Evolutionary conservation across 140 eudicot genomes (phyloP), one percentile per base, ranked within the genome.

Genomic region (Anethum foeniculum): DNA sequence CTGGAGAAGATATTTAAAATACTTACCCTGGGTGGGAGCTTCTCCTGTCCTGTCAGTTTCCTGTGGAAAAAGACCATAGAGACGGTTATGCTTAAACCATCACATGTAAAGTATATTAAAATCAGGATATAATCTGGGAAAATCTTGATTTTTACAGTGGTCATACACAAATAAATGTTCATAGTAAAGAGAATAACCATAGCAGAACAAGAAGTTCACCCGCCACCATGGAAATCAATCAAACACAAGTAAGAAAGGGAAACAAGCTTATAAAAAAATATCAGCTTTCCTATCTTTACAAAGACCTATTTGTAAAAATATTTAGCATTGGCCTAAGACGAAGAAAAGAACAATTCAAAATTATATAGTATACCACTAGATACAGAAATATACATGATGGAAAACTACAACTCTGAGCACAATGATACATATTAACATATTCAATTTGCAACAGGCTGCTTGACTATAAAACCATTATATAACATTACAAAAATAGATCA

Each of bases 21-120:
- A 46, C 74, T 28, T 69, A 84, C 90, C 90, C 77, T 52, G 49
- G 7, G 71, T 82, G 27, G 80, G 79, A 46, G 75, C 76, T 80
- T 79, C 90, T 47, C 80, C 64, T 43, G 80, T 60, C 81, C 84
- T 54, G 62, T 76, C 82, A 62, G 76, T 56, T 16, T 48, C 90
- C 90, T 87, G 88, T 23, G 15, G 41, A 49, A 49, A 80, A 36
- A 48, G 30, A 43, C 32, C 80, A 83, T 38, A 72, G 65, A 73
- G 6, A 43, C 51, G 23, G 30, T 34, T 65, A 71, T 51, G 56
- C 9, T 43, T 6, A 65, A 21, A 38, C 30, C 54, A 36, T 44
- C 30, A 77, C 12, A 0, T 38, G 41, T 30, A 18, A n/a, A 67
- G 23, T 19, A 27, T 13, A 28, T 4, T 6, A 39, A 7, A 72